Conservation (phyloP, 257 asterid species). For the Oldenlandia corymbosa region DNA sequence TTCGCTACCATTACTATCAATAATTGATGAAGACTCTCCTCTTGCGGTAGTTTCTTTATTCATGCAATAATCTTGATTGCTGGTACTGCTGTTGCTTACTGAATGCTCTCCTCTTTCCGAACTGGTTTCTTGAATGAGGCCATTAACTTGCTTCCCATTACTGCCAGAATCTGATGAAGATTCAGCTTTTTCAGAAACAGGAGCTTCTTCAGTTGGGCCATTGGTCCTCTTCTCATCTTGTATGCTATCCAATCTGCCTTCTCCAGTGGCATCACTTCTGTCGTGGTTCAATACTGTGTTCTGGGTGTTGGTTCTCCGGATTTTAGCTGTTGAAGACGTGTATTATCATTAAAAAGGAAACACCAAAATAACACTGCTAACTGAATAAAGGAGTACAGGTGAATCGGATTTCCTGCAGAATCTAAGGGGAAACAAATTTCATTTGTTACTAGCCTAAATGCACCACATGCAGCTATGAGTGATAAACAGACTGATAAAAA, state of each 20-base stretch:
- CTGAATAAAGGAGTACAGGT: not conserved
- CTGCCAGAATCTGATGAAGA: slow-evolving; percentile 22
- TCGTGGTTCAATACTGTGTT: slow-evolving; percentile 19
- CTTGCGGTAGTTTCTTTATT: slow-evolving; percentile 21
- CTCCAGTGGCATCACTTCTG: slow-evolving; percentile 21
- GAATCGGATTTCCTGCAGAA: not conserved
- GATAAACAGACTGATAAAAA: not conserved
- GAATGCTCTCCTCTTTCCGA: slow-evolving; percentile 1
- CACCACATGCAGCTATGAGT: not conserved
- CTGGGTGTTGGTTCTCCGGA: slow-evolving; percentile 26
- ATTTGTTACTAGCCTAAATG: not conserved
- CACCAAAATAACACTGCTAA: not conserved
- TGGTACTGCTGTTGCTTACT: too few relatives aligned
- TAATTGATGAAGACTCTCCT: slow-evolving; percentile 23
- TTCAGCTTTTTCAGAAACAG: slow-evolving; percentile 23
- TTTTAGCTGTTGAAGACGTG: slow-evolving; percentile 52
- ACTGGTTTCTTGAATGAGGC: not conserved
- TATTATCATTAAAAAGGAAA: slow-evolving; percentile 11
- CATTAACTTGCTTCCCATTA: slow-evolving; percentile 18
- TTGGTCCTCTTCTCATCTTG: slow-evolving; percentile 26
- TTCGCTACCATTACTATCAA: slow-evolving; percentile 11
- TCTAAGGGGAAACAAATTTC: not conserved
- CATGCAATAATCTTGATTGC: slow-evolving; percentile 21
- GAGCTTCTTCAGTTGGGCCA: slow-evolving; percentile 25
- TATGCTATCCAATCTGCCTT: slow-evolving; percentile 16